Evolutionary conservation across 257 asterid genomes (phyloP).

Genomic region (Orobanche coerulescens): DNA sequence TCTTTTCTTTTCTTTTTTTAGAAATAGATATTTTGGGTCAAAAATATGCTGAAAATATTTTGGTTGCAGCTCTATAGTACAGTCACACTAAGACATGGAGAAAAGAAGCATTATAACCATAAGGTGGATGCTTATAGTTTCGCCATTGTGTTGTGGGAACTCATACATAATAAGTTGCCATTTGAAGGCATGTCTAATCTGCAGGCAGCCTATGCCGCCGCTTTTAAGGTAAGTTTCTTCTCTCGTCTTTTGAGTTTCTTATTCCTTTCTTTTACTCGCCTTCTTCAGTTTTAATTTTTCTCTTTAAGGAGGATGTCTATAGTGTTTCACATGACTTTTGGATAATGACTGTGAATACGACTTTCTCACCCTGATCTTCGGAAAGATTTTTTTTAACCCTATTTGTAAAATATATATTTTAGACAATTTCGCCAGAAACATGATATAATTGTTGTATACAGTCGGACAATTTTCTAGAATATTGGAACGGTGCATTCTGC

Average conservation of each 20-base stretch:
- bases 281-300: neutral
- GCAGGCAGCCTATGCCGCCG: slow-evolving; percentile 99
- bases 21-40: slow-evolving; percentile 22
- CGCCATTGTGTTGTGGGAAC: slow-evolving; percentile 98
- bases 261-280: neutral
- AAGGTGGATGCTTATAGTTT: slow-evolving; percentile 97
- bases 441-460: too few relatives aligned
- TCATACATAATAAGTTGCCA: slow-evolving; percentile 72
- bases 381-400: too few relatives aligned
- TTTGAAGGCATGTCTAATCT: slow-evolving; percentile 94
- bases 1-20: neutral
- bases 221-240: slow-evolving; percentile 66
- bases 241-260: neutral
- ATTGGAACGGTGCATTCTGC: too few relatives aligned
- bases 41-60: slow-evolving; percentile 33
- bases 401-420: too few relatives aligned
- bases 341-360: too few relatives aligned
- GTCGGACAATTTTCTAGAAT: too few relatives aligned
- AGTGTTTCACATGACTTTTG: too few relatives aligned
- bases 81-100: slow-evolving; percentile 91
- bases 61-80: slow-evolving; percentile 93
- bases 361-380: too few relatives aligned
- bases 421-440: too few relatives aligned
- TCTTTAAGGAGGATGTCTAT: neutral
- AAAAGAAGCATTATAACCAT: slow-evolving; percentile 94